phyloP scores from a whole-genome alignment of 495 filamentous ascomycete species.

The Daldinia bambusicola region DNA sequence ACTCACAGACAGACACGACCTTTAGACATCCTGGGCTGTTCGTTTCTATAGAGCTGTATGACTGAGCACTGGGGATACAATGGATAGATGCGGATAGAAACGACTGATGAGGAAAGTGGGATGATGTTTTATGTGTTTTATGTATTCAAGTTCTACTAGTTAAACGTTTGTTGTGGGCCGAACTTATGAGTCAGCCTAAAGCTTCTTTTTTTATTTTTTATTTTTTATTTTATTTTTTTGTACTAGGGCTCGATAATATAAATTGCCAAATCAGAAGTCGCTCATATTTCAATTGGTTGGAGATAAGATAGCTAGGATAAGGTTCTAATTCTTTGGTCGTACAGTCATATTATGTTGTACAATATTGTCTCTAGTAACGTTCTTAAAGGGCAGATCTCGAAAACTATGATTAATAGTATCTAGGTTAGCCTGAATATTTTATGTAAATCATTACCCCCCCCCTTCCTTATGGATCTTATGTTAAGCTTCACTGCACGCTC shows the following conservation, averaged over 20 bases:
- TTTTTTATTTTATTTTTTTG: too few species aligned
- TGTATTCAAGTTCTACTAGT: neutral
- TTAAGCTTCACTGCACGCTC: neutral
- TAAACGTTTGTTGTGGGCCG: constrained; percentile 1
- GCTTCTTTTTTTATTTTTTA: neutral
- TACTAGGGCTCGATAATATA: neutral
- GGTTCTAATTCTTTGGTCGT: neutral
- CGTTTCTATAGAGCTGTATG: neutral
- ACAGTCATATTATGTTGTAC: neutral
- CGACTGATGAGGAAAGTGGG: neutral
- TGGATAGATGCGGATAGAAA: constrained; percentile 4
- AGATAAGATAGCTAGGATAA: constrained; percentile 6
- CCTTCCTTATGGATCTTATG: neutral
- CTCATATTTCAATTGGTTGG: constrained; percentile 1
- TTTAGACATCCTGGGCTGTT: constrained; percentile 48
- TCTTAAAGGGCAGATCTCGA: neutral
- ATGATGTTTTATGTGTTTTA: constrained; percentile 2
- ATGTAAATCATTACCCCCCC: constrained; percentile 2
- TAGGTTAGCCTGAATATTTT: neutral
- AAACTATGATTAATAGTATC: constrained; percentile 5
- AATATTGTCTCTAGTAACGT: too few species aligned
- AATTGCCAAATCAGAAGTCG: constrained; percentile 2
- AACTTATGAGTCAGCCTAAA: constrained; percentile 8
- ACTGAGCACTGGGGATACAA: neutral
- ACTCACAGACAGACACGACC: constrained; percentile 60